Evolutionary conservation across 2,329 filamentous ascomycete genomes (phyloP), one percentile per base, ranked within the genome.

Genomic region (Hypocrella siamensis): DNA sequence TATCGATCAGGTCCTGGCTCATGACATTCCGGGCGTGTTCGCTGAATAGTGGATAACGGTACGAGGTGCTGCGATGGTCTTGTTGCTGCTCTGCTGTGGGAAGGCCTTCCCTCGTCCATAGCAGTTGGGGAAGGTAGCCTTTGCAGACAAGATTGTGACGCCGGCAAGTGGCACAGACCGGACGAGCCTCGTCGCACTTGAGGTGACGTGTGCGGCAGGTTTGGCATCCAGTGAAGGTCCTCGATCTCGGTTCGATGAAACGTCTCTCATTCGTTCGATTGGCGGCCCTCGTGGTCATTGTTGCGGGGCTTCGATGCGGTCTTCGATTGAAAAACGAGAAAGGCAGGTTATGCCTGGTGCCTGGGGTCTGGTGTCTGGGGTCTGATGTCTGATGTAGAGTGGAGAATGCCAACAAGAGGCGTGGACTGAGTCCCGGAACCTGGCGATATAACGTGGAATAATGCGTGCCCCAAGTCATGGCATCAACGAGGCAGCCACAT

Each of bases 141-240:
- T 48, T 51, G 32, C 58, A 63, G 0, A 30, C 17, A 1, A 60
- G 33, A 1, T 51, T 50, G 12, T 53, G 42, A 11, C 49, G 44
- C 17, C 37, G 36, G 35, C 60, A 63, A 25, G 49, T 51, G 3
- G 42, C 41, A 38, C 60, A 63, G 18, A 42, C 42, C 3, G 59
- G 60, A 6, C 48, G 51, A 5, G 46, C 43, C 36, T 62, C 56
- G 33, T 63, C 60, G 38, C 58, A 63, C 43, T 62, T 63, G 22
- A 54, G 45, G 40, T 61, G 60, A 14, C 60, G 53, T 32, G 41
- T 49, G 14, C 51, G 42, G 37, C 51, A 53, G 10, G 48, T 53
- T 11, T 47, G 45, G 18, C 51, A 53, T 17, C 51, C 49, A 4
- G 51, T 53, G 26, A 53, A 53, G 2, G 48, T 53, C 15, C 30